Base-by-base conservation (phyloP, 2,329 filamentous ascomycete genomes). In the Monosporascus sp. region DNA sequence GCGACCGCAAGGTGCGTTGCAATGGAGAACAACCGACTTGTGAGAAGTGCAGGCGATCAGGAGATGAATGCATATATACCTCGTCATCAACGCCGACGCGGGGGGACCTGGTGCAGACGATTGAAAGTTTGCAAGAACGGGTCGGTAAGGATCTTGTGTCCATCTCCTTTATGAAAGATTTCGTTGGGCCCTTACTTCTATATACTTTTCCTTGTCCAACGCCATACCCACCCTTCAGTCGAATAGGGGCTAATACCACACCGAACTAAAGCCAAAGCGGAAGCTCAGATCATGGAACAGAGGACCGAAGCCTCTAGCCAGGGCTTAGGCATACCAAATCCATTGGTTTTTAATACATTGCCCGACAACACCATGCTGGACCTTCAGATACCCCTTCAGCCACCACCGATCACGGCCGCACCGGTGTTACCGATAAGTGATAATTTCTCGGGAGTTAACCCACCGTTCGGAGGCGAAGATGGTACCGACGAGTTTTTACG, bases 1-100 rank as follows among this genome's bases (percentile, higher is more conserved):
- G 59, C 49, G 62, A 62, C 53, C 56, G 62, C 40, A 62, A 61
- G 49, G 61, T 63, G 41, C 56, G 61, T 26, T 64, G 59, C 51
- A 57, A 59, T 52, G 60, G 61, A 7, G 59, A 55, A 3, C 57
- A 62, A 34, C 61, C 61, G 19, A 43, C 56, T 2, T 64, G 62
- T 34, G 62, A 63, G 37, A 64, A 64, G 31, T 64, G 62, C 31
- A 56, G 56, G 43, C 56, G 61, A 17, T 57, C 57, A 1, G 61
- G 59, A 44, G 61, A 64, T 40, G 46, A 52, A 17, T 64, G 62
- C 52, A 46, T 64, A n/a, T 64, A 64, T 47, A 57, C 61, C 34
- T 58, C 59, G 34, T 61, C 59, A 24, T 55, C 59, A 48, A 58
- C 61, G 41, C 59, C 62, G 22, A 63, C 61, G 27, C 63, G 60